Percentiles rank a stretch among this genome's conserved stretches.
These are phyloP conservation scores for Lachnellula cervina DNA, from an alignment of 2,329 filamentous ascomycete genomes.

Conservation along the genomic window DNA sequence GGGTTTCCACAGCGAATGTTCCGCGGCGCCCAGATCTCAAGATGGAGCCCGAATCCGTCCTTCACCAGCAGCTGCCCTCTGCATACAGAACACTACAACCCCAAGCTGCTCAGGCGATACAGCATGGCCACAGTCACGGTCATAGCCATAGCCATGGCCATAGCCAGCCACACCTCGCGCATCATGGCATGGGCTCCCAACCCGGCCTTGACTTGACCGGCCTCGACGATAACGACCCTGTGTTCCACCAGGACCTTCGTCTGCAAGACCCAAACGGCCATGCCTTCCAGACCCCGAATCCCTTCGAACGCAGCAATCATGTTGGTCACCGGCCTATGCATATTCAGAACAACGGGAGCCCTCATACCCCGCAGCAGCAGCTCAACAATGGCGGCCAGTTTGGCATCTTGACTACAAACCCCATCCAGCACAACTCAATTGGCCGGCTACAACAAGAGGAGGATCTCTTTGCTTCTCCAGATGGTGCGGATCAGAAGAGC, in stretches of 20 bases:
- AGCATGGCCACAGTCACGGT: slow-evolving; percentile 23
- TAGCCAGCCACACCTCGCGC: slow-evolving; percentile 28
- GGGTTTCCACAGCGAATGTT: slow-evolving; percentile 17
- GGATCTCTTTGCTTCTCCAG: slow-evolving; percentile 33
- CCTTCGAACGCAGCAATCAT: slow-evolving; percentile 31
- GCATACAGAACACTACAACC: slow-evolving; percentile 30
- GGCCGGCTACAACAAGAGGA: slow-evolving; percentile 35
- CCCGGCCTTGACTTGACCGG: slow-evolving; percentile 36
- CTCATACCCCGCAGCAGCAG: slow-evolving; percentile 35
- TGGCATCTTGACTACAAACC: slow-evolving; percentile 39
- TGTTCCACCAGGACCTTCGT: slow-evolving; percentile 36
- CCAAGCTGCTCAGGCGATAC: slow-evolving; percentile 30
- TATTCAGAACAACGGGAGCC: slow-evolving; percentile 27
- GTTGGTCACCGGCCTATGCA: slow-evolving; percentile 29
- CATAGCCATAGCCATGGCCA: slow-evolving; percentile 6
- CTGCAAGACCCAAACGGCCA: slow-evolving; percentile 34
- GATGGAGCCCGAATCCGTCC: slow-evolving; percentile 29
- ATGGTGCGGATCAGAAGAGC: slow-evolving; percentile 38
- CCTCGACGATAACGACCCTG: slow-evolving; percentile 36
- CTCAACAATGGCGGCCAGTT: slow-evolving; percentile 40
- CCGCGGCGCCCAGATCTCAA: slow-evolving; percentile 22
- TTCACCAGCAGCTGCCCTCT: slow-evolving; percentile 29
- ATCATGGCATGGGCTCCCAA: slow-evolving; percentile 34
- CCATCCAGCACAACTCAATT: slow-evolving; percentile 31
- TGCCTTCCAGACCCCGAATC: slow-evolving; percentile 30